Evolutionary conservation across 2,329 filamentous ascomycete genomes (phyloP), one percentile per base, ranked within the genome.

Genomic region (Raffaelea deltoideospora): DNA sequence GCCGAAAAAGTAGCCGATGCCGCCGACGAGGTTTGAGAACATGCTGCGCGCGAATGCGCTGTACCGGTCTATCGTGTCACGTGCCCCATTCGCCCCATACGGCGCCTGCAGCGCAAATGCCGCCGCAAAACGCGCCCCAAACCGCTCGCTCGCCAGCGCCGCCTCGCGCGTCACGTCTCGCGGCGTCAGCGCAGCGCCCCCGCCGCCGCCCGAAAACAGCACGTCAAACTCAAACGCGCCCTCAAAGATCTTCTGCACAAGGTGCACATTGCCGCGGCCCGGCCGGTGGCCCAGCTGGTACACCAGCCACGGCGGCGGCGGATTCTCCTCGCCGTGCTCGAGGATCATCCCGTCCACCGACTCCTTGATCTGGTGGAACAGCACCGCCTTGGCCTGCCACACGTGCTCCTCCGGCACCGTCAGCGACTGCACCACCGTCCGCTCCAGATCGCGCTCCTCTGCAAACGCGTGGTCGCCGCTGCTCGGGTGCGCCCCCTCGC

Each of bases 1-100:
- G 29, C 90, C 90, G 50, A 92, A 72, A 61, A 98, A 98, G 59
- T 93, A 96, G 9, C 90, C 90, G 48, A 96, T 84, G 33, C 90
- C 90, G 38, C 90, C 90, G 26, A 94, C 68, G 24, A 98, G 64
- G 54, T 96, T 98, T 2, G 88, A 95, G 47, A 98, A 82, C 66
- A 98, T 80, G 44, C 79, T 87, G 54, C 84, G 82, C 44, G 79
- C 84, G 54, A 96, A 95, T 39, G 67, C 68, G 33, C 73, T 65
- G 53, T 92, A 90, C 50, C 83, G 75, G 3, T 73, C 67, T n/a
- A n/a, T n/a, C n/a, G n/a, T n/a, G n/a, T n/a, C n/a, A n/a, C n/a
- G n/a, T n/a, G n/a, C n/a, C n/a, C n/a, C n/a, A n/a, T n/a, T n/a
- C 4, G 71, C 67, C 15, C 72, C 62, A 56, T 90, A 98, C 0